Evolutionary conservation across 805 yeast genomes (phyloP).

Genomic region (Starmerella bacillaris): DNA sequence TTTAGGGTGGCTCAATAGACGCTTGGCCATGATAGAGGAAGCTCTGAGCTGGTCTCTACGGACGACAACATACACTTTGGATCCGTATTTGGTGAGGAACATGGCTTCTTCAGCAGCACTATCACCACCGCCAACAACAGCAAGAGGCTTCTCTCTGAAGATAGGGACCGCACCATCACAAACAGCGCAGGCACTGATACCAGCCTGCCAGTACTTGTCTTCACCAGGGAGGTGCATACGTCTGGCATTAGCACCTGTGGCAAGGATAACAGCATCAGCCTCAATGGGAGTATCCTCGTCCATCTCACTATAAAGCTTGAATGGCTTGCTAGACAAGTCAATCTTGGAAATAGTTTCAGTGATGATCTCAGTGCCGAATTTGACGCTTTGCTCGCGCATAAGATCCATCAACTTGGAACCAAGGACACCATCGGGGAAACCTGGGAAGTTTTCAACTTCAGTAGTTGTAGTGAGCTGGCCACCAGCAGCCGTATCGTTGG

Average conservation of each 20-base stretch:
- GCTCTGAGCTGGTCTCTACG: constrained; percentile 93
- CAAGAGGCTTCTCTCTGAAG: constrained; percentile 93
- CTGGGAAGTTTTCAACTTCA: constrained; percentile 97
- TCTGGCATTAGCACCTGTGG: constrained; percentile 98
- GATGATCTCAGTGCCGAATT: constrained; percentile 84
- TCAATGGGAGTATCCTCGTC: constrained; percentile 76
- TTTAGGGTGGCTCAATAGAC: constrained; percentile 69
- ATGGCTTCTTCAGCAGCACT: constrained; percentile 98
- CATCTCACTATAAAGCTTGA: constrained; percentile 93
- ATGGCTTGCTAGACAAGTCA: constrained; percentile 73
- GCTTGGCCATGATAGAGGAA: constrained; percentile 89
- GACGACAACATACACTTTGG: constrained; percentile 82
- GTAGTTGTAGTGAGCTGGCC: constrained; percentile 98
- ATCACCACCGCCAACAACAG: constrained; percentile 98
- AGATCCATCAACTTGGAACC: constrained; percentile 83
- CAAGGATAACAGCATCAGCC: constrained; percentile 78
- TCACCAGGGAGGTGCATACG: constrained; percentile 91
- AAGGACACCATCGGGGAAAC: constrained; percentile 82
- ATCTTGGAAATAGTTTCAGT: constrained; percentile 91
- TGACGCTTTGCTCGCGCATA: constrained; percentile 74
- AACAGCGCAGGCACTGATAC: constrained; percentile 98
- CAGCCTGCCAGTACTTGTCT: constrained; percentile 96
- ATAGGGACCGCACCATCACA: constrained; percentile 99
- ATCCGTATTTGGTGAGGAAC: constrained; percentile 91
- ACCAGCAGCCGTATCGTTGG: constrained; percentile 97